phyloP scores from a whole-genome alignment of 345 rosid genomes.

The Melastoma malabathricum region DNA sequence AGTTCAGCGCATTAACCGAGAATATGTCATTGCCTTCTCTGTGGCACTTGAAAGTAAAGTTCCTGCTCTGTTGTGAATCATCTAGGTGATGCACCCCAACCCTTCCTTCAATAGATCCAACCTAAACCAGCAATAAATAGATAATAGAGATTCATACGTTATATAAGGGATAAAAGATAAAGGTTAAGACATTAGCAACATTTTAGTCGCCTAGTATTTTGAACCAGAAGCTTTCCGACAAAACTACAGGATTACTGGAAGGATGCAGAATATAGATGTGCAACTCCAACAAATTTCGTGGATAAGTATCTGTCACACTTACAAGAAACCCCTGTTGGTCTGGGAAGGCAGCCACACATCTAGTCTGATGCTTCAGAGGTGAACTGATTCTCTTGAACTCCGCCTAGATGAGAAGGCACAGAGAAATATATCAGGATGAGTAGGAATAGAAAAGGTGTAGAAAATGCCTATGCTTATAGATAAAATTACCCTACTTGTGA shows the following conservation, averaged over 20 bases:
- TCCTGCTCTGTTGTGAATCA: slow-evolving; percentile 63
- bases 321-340: slow-evolving; percentile 99
- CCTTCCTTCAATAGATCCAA: slow-evolving; percentile 98
- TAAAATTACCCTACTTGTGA: too few relatives aligned
- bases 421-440: background rate
- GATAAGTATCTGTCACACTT: slow-evolving; percentile 5
- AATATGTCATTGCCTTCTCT: slow-evolving; percentile 81
- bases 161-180: too few relatives aligned
- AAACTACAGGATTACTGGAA: slow-evolving; percentile 4
- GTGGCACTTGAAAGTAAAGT: slow-evolving; percentile 98
- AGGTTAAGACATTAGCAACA: too few relatives aligned
- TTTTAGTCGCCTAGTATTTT: too few relatives aligned
- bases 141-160: too few relatives aligned
- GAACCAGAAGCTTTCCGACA: background rate
- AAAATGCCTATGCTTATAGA: background rate
- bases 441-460: slow-evolving; percentile 1
- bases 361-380: slow-evolving; percentile 89
- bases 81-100: slow-evolving; percentile 97
- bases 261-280: background rate
- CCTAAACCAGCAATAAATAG: slow-evolving; percentile 21
- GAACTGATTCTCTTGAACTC: slow-evolving; percentile 84
- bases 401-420: slow-evolving; percentile 26
- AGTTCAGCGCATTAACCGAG: slow-evolving; percentile 86
- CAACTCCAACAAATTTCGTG: slow-evolving; percentile 4
- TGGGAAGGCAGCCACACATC: slow-evolving; percentile 95